Percentiles rank a stretch among this genome's conserved stretches.
These are phyloP conservation scores for Scedosporium minutisporum DNA, from an alignment of 2,329 filamentous ascomycete genomes.

Conservation along the genomic window DNA sequence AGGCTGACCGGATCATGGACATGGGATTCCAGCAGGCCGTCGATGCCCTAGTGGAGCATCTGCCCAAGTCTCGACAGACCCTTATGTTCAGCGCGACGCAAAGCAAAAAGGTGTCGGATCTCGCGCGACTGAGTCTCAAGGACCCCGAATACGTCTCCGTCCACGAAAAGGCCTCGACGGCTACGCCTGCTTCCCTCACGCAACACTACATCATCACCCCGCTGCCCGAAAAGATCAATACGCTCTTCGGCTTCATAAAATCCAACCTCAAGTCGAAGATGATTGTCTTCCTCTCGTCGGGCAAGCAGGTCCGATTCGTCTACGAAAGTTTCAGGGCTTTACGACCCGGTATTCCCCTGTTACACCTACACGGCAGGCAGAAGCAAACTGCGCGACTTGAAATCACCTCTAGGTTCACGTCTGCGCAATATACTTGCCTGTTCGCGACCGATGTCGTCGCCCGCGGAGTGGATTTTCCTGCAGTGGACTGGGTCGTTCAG, in stretches of 20 bases:
- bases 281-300: conserved; percentile 87
- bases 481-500: conserved; percentile 98
- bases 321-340: conserved; percentile 90
- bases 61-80: conserved; percentile 79
- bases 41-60: conserved; percentile 85
- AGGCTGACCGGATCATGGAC: conserved; percentile 93
- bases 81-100: conserved; percentile 94
- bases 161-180: conserved; percentile 68
- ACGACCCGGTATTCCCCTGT: conserved; percentile 84
- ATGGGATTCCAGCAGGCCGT: conserved; percentile 91
- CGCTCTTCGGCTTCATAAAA: conserved; percentile 84
- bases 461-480: conserved; percentile 87
- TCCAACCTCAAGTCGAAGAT: conserved; percentile 89
- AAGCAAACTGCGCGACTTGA: conserved; percentile 84
- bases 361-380: conserved; percentile 89
- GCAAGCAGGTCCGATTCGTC: conserved; percentile 92
- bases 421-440: conserved; percentile 73
- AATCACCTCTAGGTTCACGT: conserved; percentile 74
- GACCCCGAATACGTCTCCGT: conserved; percentile 94
- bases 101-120: conserved; percentile 85
- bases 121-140: conserved; percentile 76
- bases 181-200: conserved; percentile 75
- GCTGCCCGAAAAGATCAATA: conserved; percentile 81
- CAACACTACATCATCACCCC: conserved; percentile 88
- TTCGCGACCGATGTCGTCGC: conserved; percentile 96